Percentiles rank a stretch among this genome's conserved stretches.
Conservation (phyloP, 1,284 basidiomycete species). For the Austroboletus olivaceoglutinosus region DNA sequence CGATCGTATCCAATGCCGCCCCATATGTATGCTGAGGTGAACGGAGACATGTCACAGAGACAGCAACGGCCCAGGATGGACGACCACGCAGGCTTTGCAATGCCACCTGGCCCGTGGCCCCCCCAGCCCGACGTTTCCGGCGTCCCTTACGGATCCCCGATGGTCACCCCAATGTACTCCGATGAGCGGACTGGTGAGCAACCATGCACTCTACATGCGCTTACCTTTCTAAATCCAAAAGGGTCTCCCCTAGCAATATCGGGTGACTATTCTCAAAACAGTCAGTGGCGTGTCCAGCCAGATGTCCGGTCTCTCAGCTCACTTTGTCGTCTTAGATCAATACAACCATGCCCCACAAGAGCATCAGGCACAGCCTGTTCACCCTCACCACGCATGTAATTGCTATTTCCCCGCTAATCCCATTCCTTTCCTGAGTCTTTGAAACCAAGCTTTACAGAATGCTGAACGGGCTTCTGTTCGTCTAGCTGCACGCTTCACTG, state of each 20-base stretch:
- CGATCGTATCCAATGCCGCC: slow-evolving; percentile 36
- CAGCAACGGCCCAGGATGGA: slow-evolving; percentile 31
- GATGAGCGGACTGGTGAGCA: slow-evolving; percentile 46
- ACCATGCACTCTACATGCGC: slow-evolving; percentile 2
- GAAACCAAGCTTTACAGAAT: slow-evolving; percentile 44
- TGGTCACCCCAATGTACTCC: slow-evolving; percentile 42
- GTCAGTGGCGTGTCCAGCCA: slow-evolving; percentile 25
- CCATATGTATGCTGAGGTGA: slow-evolving; percentile 36
- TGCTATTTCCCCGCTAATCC: slow-evolving; percentile 17
- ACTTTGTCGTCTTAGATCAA: slow-evolving; percentile 26
- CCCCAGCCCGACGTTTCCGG: slow-evolving; percentile 27
- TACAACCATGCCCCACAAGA: slow-evolving; percentile 30
- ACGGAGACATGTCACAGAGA: slow-evolving; percentile 32
- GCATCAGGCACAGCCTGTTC: slow-evolving; percentile 31
- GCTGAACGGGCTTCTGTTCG: slow-evolving; percentile 56
- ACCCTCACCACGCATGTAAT: slow-evolving; percentile 35
- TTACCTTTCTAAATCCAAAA: slow-evolving; percentile 18
- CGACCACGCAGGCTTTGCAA: slow-evolving; percentile 27
- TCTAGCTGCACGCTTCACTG: slow-evolving; percentile 49
- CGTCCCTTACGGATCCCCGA: slow-evolving; percentile 37
- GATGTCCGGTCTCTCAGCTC: slow-evolving; percentile 10
- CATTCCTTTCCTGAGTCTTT: slow-evolving; percentile 21
- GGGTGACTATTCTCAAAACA: slow-evolving; percentile 30
- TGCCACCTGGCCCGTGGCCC: slow-evolving; percentile 27
- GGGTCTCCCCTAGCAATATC: slow-evolving; percentile 27